Conservation (phyloP, 768 basidiomycete genomes). For the Amanita muscaria region DNA sequence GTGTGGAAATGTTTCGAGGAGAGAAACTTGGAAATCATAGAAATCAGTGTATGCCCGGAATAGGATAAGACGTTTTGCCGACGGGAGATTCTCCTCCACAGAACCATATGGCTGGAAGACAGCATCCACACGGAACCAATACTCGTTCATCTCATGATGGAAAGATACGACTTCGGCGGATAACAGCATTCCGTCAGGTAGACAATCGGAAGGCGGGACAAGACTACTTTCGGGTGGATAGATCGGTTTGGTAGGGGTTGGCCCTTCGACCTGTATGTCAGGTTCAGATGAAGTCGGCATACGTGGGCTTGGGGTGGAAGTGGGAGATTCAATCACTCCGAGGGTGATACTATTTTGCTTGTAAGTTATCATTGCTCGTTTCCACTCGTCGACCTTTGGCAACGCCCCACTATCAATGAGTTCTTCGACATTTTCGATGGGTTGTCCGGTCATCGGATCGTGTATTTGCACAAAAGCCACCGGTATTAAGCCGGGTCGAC, state of each 20-base stretch:
- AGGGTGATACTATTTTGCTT: slow-evolving; percentile 94
- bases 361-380: slow-evolving; percentile 88
- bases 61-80: slow-evolving; percentile 71
- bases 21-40: slow-evolving; percentile 90
- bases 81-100: slow-evolving; percentile 50
- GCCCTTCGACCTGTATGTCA: slow-evolving; percentile 13
- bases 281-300: slow-evolving; percentile 15
- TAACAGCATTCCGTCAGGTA: slow-evolving; percentile 79
- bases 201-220: slow-evolving; percentile 31
- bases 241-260: slow-evolving; percentile 20
- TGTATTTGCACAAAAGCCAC: slow-evolving; percentile 96
- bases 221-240: slow-evolving; percentile 26
- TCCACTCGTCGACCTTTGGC: slow-evolving; percentile 99
- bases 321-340: slow-evolving; percentile 71
- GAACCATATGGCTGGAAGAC: slow-evolving; percentile 76
- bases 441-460: slow-evolving; percentile 78
- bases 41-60: slow-evolving; percentile 98
- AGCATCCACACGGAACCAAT: slow-evolving; percentile 95
- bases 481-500: slow-evolving; percentile 94
- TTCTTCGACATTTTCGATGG: slow-evolving; percentile 64
- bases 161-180: slow-evolving; percentile 91
- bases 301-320: slow-evolving; percentile 36
- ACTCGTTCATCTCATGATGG: slow-evolving; percentile 92
- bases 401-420: slow-evolving; percentile 85
- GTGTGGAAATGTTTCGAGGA: slow-evolving; percentile 79